A percentile compares a stretch with the other conserved stretches of the same genome.
Evolutionary conservation across 768 basidiomycete species (phyloP).

Genomic region (Hypholoma fasciculare): DNA sequence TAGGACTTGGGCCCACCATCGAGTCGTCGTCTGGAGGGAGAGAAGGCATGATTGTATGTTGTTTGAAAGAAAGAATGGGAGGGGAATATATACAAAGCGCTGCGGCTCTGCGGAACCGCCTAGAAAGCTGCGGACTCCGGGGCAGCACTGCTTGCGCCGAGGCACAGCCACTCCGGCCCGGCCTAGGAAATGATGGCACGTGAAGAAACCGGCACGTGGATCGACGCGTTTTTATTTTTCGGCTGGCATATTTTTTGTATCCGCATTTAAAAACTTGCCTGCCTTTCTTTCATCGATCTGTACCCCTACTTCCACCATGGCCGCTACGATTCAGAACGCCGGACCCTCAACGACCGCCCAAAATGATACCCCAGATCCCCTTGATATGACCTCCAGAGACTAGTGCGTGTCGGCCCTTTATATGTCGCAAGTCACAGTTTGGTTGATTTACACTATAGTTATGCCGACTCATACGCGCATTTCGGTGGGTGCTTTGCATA

Average conservation of each 20-base stretch:
- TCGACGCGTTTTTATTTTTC: conserved; percentile 11
- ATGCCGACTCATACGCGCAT: conserved; percentile 95
- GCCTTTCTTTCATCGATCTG: conserved; percentile 14
- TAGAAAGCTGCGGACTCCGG: not conserved
- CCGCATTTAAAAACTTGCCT: not conserved
- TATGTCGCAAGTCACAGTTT: conserved; percentile 26
- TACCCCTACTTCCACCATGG: conserved; percentile 12
- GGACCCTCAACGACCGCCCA: conserved; percentile 26
- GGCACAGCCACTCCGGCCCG: not conserved
- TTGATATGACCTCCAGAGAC: conserved; percentile 83
- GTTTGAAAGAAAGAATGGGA: not conserved
- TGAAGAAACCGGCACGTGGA: conserved; percentile 11
- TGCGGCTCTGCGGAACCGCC: conserved; percentile 2
- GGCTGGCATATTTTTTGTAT: conserved; percentile 6
- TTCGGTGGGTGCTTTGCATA: conserved; percentile 58
- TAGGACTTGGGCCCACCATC: not conserved
- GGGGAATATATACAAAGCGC: not conserved
- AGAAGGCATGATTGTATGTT: not conserved
- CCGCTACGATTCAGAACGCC: conserved; percentile 23
- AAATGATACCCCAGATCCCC: conserved; percentile 23
- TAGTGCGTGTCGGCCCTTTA: conserved; percentile 57
- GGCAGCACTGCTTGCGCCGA: not conserved
- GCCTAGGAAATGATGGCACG: conserved; percentile 1
- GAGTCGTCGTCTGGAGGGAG: not conserved
- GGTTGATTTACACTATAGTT: conserved; percentile 51